These are phyloP conservation scores for Pestalotiopsis sp. DNA, from an alignment of 2,329 filamentous ascomycete genomes.

Conservation along the genomic window DNA sequence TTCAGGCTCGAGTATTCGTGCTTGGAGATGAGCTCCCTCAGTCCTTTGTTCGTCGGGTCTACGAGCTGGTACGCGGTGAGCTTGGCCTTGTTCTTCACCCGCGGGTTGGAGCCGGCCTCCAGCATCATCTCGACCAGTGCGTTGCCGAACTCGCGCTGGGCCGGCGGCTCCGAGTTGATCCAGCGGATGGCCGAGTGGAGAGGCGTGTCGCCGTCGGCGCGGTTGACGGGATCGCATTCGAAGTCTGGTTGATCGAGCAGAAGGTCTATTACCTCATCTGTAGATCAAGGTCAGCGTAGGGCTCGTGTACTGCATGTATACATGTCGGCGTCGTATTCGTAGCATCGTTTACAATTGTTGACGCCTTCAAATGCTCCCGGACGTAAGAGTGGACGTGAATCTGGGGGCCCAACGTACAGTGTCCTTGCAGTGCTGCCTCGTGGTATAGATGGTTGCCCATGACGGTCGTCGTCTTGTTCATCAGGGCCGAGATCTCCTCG, in stretches of 20 bases:
- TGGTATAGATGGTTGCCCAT: slow-evolving; percentile 90
- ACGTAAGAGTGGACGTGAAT: neutral
- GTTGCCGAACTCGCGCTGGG: slow-evolving; percentile 66
- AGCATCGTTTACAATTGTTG: no score
- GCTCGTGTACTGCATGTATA: neutral
- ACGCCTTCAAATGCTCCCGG: no score
- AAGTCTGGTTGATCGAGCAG: slow-evolving; percentile 83
- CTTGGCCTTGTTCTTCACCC: slow-evolving; percentile 70
- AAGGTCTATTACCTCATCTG: slow-evolving; percentile 79
- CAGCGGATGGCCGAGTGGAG: slow-evolving; percentile 79
- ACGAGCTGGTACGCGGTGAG: slow-evolving; percentile 73
- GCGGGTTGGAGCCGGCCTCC: slow-evolving; percentile 69
- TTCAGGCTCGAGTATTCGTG: slow-evolving; percentile 69
- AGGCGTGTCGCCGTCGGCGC: slow-evolving; percentile 74
- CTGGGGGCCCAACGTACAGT: slow-evolving; percentile 62
- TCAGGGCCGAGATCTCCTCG: slow-evolving; percentile 70
- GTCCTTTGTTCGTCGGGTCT: slow-evolving; percentile 67
- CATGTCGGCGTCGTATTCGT: no score
- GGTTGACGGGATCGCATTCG: slow-evolving; percentile 80
- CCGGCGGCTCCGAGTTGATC: slow-evolving; percentile 68
- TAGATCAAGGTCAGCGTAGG: neutral
- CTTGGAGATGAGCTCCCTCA: slow-evolving; percentile 67
- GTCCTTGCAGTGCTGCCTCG: slow-evolving; percentile 82
- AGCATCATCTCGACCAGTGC: slow-evolving; percentile 78
- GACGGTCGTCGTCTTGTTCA: slow-evolving; percentile 85